Base-by-base conservation (phyloP, 148 eudicot species). In the Talinum fruticosum region DNA sequence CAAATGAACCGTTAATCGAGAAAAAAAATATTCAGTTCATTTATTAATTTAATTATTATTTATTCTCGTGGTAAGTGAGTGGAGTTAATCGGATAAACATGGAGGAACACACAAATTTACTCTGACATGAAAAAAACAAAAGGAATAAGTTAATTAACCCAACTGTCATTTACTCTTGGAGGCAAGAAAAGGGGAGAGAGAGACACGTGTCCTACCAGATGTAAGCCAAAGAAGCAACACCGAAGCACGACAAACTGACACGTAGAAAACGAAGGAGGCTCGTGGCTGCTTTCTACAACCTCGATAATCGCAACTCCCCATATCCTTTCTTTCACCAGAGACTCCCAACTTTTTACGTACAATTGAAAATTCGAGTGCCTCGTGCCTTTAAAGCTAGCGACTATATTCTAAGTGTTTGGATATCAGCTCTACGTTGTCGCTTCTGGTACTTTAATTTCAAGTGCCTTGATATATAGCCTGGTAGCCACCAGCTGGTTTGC, bases 201-300 rank as follows among this genome's bases (percentile, higher is more conserved):
- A 8, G 67, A 44, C 69, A 79, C 64, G 76, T 79, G 81, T 44
- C 68, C 6, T 14, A 53, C 26, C 33, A 69, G 12, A 69, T 68
- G 79, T 33, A 21, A 36, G 41, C 59, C 6, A 65, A 44, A 41
- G 26, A 66, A 62, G 10, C 8, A 30, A 32, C 57, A 51, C 57
- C 57, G 57, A 51, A 16, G 57, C 57, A 15, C 57, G 5, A 51
- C 57, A 51, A 19, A 15, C n/a, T 13, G 51, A 79, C 81, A 79
- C 81, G 76, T 79, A 30, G 6, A 35, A 29, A 15, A 69, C 49
- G 6, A 6, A 12, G 7, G 26, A 10, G 29, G 29, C 35, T 61
- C 75, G 80, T 79, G 81, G 44, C 81, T 7, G 8, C n/a, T 32
- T 1, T 10, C 32, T 14, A 19, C 29, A 36, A 24, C 33, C 70